phyloP scores from a whole-genome alignment of 768 basidiomycete species.

The Trametes gibbosa region DNA sequence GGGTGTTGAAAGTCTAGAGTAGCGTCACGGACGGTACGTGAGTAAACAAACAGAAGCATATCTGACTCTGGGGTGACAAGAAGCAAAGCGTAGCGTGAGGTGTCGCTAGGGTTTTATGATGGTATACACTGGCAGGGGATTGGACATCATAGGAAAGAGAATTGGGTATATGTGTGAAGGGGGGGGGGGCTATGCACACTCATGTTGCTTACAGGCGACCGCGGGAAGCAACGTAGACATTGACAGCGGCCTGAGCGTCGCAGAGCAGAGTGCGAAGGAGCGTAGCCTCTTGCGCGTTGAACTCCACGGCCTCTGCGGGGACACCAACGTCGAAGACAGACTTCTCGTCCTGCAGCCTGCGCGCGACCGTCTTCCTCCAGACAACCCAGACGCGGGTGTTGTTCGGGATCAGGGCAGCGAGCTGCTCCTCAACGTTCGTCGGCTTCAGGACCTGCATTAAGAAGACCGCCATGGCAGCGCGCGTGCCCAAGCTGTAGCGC shows the following conservation, averaged over 20 bases:
- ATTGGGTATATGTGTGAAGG: too few species aligned
- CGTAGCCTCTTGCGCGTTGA: neutral
- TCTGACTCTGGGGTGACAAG: too few species aligned
- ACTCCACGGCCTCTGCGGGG: neutral
- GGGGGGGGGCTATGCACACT: too few species aligned
- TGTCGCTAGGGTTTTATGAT: too few species aligned
- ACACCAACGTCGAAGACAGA: neutral
- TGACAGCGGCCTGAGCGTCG: conserved; percentile 1
- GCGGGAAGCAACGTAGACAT: neutral
- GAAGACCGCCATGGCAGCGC: conserved; percentile 8
- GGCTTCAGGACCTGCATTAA: conserved; percentile 1
- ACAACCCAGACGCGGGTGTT: conserved; percentile 5
- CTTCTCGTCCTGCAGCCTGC: conserved; percentile 1
- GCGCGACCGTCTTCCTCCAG: conserved; percentile 7
- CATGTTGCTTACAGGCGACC: neutral
- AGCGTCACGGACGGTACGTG: too few species aligned
- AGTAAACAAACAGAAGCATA: too few species aligned
- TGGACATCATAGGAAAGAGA: too few species aligned
- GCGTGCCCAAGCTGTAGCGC: conserved; percentile 10
- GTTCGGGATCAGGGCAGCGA: conserved; percentile 7
- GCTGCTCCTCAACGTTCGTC: conserved; percentile 2
- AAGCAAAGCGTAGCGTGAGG: too few species aligned
- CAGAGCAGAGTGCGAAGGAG: conserved; percentile 3
- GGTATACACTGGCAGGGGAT: too few species aligned
- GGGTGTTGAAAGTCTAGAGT: too few species aligned